These are phyloP conservation scores for Areca catechu DNA, from an alignment of 176 grass and related monocot genomes.

Conservation along the genomic window DNA sequence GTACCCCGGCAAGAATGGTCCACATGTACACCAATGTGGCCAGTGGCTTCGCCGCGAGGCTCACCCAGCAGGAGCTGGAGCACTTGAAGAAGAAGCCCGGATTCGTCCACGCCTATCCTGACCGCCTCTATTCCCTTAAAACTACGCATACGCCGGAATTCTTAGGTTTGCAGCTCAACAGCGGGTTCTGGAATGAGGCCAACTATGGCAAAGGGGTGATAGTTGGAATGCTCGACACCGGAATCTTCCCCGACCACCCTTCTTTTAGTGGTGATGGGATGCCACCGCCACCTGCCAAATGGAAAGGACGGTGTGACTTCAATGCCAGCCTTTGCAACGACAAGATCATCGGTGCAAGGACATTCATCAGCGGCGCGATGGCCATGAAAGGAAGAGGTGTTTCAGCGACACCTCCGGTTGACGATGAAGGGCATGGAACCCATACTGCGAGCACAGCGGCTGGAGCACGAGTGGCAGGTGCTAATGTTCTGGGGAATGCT, in stretches of 20 bases:
- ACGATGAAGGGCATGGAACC: constrained; percentile 35
- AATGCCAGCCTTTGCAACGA: constrained; percentile 58
- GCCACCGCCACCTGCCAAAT: constrained; percentile 45
- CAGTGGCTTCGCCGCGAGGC: constrained; percentile 57
- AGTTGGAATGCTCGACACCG: constrained; percentile 55
- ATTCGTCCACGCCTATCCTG: constrained; percentile 45
- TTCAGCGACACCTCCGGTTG: constrained; percentile 5
- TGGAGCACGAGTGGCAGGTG: constrained; percentile 36
- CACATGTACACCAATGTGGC: constrained; percentile 66
- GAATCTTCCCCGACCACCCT: constrained; percentile 52
- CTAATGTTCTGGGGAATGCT: constrained; percentile 29
- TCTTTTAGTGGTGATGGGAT: constrained; percentile 49
- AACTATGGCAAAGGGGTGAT: constrained; percentile 63
- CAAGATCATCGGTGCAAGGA: constrained; percentile 73
- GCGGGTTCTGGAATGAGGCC: constrained; percentile 31
- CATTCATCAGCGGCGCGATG: constrained; percentile 40
- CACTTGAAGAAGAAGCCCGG: constrained; percentile 25
- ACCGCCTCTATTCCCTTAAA: constrained; percentile 37
- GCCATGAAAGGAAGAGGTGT: too few relatives aligned
- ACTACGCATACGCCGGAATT: constrained; percentile 72
- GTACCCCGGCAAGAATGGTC: constrained; percentile 36
- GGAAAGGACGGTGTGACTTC: constrained; percentile 56
- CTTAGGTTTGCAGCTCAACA: constrained; percentile 29
- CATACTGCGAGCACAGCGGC: constrained; percentile 59
- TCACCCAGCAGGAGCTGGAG: constrained; percentile 39